Percentiles rank a stretch among this genome's conserved stretches.
These are phyloP conservation scores for Patellifolia procumbens DNA, from an alignment of 179 eudicot genomes.

Conservation along the genomic window DNA sequence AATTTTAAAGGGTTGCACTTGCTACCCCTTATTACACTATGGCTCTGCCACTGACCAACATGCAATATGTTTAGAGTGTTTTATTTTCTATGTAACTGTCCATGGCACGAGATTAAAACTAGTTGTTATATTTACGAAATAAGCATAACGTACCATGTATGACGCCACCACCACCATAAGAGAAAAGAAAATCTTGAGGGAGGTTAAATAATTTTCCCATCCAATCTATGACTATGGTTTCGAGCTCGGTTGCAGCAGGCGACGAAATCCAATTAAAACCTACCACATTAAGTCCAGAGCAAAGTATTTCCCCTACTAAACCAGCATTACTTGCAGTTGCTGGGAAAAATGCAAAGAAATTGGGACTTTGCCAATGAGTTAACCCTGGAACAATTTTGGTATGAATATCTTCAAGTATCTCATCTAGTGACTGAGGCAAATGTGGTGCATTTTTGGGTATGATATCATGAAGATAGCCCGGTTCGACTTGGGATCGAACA, in stretches of 20 bases:
- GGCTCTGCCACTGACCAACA: no score
- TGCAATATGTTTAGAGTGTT: no score
- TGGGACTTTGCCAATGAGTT: constrained; percentile 41
- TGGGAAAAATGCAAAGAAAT: constrained; percentile 37
- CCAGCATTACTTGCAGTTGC: constrained; percentile 36
- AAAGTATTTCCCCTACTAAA: constrained; percentile 31
- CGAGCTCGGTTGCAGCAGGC: constrained; percentile 37
- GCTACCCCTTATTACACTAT: no score
- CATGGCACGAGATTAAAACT: no score
- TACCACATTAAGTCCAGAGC: constrained; percentile 27
- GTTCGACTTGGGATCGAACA: constrained; percentile 31
- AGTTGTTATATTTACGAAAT: no score
- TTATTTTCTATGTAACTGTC: no score
- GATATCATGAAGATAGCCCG: constrained; percentile 22
- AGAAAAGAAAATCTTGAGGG: neutral
- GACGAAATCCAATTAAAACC: constrained; percentile 40
- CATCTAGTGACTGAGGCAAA: constrained; percentile 18
- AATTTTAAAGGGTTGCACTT: no score
- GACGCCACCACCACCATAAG: neutral
- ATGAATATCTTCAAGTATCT: constrained; percentile 23
- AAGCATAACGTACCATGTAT: neutral
- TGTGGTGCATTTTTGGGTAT: constrained; percentile 25
- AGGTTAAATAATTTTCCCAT: neutral
- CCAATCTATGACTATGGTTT: no score
- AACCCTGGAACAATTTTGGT: constrained; percentile 31